These are phyloP conservation scores for Colletotrichum australisinense DNA, from an alignment of 2,329 filamentous ascomycete genomes.

Conservation along the genomic window DNA sequence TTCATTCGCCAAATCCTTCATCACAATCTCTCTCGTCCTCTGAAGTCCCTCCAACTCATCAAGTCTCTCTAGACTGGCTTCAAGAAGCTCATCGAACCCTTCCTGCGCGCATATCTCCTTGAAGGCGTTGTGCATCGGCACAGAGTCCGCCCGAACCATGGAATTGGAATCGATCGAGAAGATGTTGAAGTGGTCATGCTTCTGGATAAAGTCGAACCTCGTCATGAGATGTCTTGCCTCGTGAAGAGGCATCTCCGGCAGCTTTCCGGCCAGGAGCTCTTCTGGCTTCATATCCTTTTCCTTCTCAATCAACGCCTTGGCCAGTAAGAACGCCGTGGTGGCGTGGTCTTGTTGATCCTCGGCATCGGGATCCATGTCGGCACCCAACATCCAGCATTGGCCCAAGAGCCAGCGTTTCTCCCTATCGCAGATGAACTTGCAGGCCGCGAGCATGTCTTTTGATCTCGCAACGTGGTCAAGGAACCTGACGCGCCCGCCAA, in stretches of 20 bases:
- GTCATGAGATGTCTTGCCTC: slow-evolving; percentile 66
- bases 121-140: slow-evolving; percentile 70
- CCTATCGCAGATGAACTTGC: slow-evolving; percentile 68
- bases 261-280: slow-evolving; percentile 49
- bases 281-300: slow-evolving; percentile 48
- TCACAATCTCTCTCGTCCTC: slow-evolving; percentile 65
- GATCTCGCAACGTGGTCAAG: slow-evolving; percentile 64
- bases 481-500: slow-evolving; percentile 65
- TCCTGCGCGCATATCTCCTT: slow-evolving; percentile 60
- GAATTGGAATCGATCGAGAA: slow-evolving; percentile 67
- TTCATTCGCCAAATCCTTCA: slow-evolving; percentile 53
- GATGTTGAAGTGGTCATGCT: slow-evolving; percentile 67
- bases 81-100: slow-evolving; percentile 64
- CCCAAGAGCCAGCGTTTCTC: slow-evolving; percentile 82
- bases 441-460: slow-evolving; percentile 61
- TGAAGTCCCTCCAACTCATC: slow-evolving; percentile 64
- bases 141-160: slow-evolving; percentile 66
- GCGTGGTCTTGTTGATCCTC: slow-evolving; percentile 72
- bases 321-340: slow-evolving; percentile 68
- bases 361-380: slow-evolving; percentile 76
- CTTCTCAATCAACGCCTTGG: slow-evolving; percentile 64
- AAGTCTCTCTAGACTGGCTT: slow-evolving; percentile 64
- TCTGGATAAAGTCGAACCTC: slow-evolving; percentile 66
- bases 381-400: slow-evolving; percentile 78
- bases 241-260: slow-evolving; percentile 63